These are phyloP conservation scores for Cokeromyces recurvatus DNA, from an alignment of 371 early-diverging fungal genomes.

Conservation along the genomic window DNA sequence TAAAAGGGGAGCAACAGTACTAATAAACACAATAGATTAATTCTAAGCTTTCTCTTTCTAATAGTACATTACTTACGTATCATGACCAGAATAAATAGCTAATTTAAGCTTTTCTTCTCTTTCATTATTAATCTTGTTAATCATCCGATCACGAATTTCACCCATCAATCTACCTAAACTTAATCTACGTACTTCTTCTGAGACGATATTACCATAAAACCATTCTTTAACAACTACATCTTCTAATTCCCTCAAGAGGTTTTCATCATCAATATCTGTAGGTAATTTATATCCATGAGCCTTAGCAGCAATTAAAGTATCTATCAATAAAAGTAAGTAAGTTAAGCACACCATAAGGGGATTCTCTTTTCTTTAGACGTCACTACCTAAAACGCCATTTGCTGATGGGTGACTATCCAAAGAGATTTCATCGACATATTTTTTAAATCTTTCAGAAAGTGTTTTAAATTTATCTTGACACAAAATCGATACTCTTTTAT, in stretches of 20 bases:
- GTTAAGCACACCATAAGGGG: not conserved
- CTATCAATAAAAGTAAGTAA: constrained; percentile 7
- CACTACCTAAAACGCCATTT: constrained; percentile 41
- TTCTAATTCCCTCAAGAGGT: constrained; percentile 26
- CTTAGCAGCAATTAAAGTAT: constrained; percentile 40
- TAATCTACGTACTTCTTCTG: constrained; percentile 39
- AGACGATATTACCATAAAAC: constrained; percentile 31
- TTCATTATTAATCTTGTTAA: constrained; percentile 21
- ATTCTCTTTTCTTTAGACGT: no score
- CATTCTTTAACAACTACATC: constrained; percentile 39
- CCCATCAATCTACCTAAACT: constrained; percentile 51
- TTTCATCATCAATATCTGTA: constrained; percentile 35
- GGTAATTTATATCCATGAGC: constrained; percentile 51
- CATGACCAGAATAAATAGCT: constrained; percentile 75
- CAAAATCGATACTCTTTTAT: constrained; percentile 23
- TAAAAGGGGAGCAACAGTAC: constrained; percentile 65
- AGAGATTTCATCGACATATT: constrained; percentile 36
- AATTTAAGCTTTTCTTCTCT: constrained; percentile 46
- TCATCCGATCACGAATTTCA: constrained; percentile 50
- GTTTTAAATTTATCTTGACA: constrained; percentile 26
- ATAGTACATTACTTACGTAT: constrained; percentile 47
- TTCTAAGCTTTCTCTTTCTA: no score
- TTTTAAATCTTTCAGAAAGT: constrained; percentile 22
- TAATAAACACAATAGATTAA: constrained; percentile 11
- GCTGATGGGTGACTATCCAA: constrained; percentile 46